Evolutionary conservation across 352 stramenopile species (phyloP), one percentile per base, ranked within the genome.

Genomic region (Bremia lactucae): DNA sequence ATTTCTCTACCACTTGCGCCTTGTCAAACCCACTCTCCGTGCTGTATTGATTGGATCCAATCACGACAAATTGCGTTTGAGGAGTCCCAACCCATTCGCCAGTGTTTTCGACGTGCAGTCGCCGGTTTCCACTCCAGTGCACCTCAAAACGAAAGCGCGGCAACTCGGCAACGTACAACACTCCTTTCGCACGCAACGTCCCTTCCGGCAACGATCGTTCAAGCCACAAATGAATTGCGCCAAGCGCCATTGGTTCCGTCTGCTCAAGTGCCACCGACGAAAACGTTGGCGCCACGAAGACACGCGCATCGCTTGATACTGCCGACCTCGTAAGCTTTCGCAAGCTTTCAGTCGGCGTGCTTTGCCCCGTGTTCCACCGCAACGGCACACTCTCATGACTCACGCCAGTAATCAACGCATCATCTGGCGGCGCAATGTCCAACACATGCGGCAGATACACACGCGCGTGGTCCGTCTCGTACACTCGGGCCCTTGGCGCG

Each of bases 31-130:
- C 42, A 29, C 15, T 23, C 9, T 13, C 28, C 15, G 24, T 52
- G 6, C 18, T 14, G 23, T 31, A 52, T 23, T 29, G 48, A 8
- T 22, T 58, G 7, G 60, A 50, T 18, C 72, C 75, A 9, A 87
- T 84, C 28, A 87, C 69, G 11, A 78, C 70, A 11, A 87, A 76
- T 36, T 87, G 72, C 26, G 72, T 83, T 56, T 79, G 82, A 2
- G 75, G 75, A 6, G 61, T 56, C 20, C 68, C 61, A 18, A 65
- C 53, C 75, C 75, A 87, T 11, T 48, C 35, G 0, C 75, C 75
- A 20, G 68, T 55, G 42, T 80, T 75, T 31, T 81, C 64, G 4
- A 87, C 60, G 35, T 87, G 67, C 43, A 87, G 41, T 44, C 75
- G 72, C 25, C 71, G 52, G 35, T 81, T 80, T 20, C 75, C 75